Evolutionary conservation across 1,139 yeast species (phyloP), one percentile per base, ranked within the genome.

Genomic region (Arxiozyma heterogenica): DNA sequence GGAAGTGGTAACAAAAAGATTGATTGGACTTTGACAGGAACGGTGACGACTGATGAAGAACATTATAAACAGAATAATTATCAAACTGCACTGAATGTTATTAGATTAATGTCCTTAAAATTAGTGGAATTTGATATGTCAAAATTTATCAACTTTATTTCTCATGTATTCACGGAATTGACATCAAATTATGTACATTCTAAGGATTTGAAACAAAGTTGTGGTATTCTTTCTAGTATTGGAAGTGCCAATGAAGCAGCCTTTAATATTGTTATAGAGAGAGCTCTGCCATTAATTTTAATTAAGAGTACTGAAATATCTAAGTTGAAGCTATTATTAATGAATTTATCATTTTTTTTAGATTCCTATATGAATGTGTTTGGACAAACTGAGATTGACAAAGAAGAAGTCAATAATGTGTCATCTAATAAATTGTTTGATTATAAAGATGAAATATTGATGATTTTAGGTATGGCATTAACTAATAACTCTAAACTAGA

Each of bases 401-500:
- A 51, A n/a, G 57, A 53, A 1, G 51, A 55, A 11, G 56, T 56
- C 0, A 38, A 41, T 20, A 12, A 23, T 5, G 42, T 50, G n/a
- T 48, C 51, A 25, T 17, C 22, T 18, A 71, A 67, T 51, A 71
- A 75, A n/a, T 64, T 84, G 54, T 57, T 68, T 17, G 59, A 65
- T 1, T 78, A 72, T 65, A 86, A 86, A 62, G 95, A 89, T 61
- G 81, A 81, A 51, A 71, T 90, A 21, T 71, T 88, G 45, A 79
- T 83, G 53, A 74, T 84, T 51, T 69, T 87, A 59, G 81, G 89
- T 17, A 85, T 81, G 64, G 75, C 87, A 3, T 74, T 90, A 53
- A 81, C 84, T 67, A 77, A 84, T 0, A 76, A 88, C 0, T 82
- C 95, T 0, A 75, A 75, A 52, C 70, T 80, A 42, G 95, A 86